phyloP scores from a whole-genome alignment of 305 asterid species.

The Coffea humblotiana region DNA sequence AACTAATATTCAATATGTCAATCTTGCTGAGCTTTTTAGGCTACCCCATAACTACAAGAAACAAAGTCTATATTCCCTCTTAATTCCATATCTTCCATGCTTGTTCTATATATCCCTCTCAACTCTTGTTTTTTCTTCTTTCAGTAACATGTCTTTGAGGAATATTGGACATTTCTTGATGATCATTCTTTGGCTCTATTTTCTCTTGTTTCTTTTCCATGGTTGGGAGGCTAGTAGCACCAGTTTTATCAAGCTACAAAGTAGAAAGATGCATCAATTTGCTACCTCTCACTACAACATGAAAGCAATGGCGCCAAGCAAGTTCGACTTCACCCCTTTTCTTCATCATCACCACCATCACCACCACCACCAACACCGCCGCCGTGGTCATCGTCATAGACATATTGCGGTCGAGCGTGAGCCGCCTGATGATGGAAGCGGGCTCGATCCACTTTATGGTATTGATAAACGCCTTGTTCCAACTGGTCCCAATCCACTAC shows the following conservation, averaged over 20 bases:
- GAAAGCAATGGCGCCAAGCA: conserved; percentile 32
- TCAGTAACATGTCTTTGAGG: conserved; percentile 18
- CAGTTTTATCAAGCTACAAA: not conserved
- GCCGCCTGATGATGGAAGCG: conserved; percentile 24
- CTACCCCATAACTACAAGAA: not conserved
- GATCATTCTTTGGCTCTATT: conserved; percentile 32
- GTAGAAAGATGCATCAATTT: not conserved
- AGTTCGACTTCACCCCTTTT: conserved; percentile 59
- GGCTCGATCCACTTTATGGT: conserved; percentile 57
- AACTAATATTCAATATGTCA: not conserved
- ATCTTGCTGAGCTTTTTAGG: not conserved
- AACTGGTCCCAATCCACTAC: conserved; percentile 76
- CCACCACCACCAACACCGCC: not conserved
- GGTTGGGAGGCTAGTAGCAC: conserved; percentile 9
- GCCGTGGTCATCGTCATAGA: conserved; percentile 14
- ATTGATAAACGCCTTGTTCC: conserved; percentile 76
- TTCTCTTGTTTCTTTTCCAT: conserved; percentile 36
- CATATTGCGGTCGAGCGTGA: conserved; percentile 15
- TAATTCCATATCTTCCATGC: not conserved
- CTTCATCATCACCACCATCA: conserved; percentile 16
- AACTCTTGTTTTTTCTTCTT: not conserved
- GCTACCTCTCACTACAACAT: conserved; percentile 19
- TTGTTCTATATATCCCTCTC: not conserved
- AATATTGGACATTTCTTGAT: conserved; percentile 7
- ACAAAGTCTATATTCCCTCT: not conserved